These are phyloP conservation scores for Kingdonia uniflora DNA, from an alignment of 164 flowering plant species.

Conservation along the genomic window DNA sequence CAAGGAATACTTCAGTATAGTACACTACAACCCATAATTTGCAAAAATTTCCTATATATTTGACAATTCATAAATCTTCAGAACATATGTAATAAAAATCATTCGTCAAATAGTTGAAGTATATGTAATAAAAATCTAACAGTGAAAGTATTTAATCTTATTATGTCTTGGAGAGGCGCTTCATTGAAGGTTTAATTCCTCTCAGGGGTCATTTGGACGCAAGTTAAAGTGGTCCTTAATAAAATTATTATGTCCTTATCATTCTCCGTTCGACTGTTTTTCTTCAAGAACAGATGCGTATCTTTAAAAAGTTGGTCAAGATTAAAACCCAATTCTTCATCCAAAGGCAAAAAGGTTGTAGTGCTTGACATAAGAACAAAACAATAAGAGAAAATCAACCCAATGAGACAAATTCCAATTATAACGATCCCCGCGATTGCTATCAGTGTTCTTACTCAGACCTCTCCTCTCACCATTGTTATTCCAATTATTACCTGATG, in stretches of 20 bases:
- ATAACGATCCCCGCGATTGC: slow-evolving; percentile 63
- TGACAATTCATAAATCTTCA: too few species aligned
- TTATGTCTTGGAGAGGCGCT: slow-evolving; percentile 56
- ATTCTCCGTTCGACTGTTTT: slow-evolving; percentile 51
- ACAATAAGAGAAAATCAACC: slow-evolving; percentile 63
- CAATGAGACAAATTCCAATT: slow-evolving; percentile 68
- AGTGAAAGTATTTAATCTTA: slow-evolving; percentile 27
- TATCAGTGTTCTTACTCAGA: slow-evolving; percentile 48
- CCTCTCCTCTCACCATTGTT: slow-evolving; percentile 29
- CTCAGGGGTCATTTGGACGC: slow-evolving; percentile 68
- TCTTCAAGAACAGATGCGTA: slow-evolving; percentile 88
- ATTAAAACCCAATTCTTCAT: slow-evolving; percentile 57
- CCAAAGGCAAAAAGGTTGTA: slow-evolving; percentile 69
- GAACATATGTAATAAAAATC: too few species aligned
- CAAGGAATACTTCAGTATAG: too few species aligned
- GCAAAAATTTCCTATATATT: too few species aligned
- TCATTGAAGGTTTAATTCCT: slow-evolving; percentile 80
- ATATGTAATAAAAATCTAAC: too few species aligned
- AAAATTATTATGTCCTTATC: slow-evolving; percentile 77
- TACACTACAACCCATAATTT: too few species aligned
- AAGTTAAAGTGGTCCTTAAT: slow-evolving; percentile 79
- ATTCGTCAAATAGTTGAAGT: neutral
- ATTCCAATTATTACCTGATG: slow-evolving; percentile 8
- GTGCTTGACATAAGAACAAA: slow-evolving; percentile 71
- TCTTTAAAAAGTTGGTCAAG: slow-evolving; percentile 87